Evolutionary conservation across 1,139 yeast genomes (phyloP), one percentile per base, ranked within the genome.

Genomic region (Kodamaea fungicola): DNA sequence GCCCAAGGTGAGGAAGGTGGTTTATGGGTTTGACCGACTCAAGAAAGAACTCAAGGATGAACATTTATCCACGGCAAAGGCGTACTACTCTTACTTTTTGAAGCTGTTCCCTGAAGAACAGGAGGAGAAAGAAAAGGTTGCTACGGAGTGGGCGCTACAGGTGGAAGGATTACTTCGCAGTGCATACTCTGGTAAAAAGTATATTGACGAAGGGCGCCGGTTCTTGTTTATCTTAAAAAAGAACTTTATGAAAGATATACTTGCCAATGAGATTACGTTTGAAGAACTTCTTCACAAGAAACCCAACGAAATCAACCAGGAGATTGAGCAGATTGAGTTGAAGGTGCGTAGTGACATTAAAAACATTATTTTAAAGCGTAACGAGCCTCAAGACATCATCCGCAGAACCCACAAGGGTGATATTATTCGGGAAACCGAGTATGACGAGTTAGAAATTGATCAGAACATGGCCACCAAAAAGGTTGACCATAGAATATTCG

Each of bases 361-460:
- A 24, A 49, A 49, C 28, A 49, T 49, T 34, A 49, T 49, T 22
- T 39, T 49, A 28, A 46, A 44, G 4, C 42, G 43, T 22, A 47
- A 45, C 28, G 51, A 47, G 28, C 50, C 51, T 3, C 40, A 45
- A n/a, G 51, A 49, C 24, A 47, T 49, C 10, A 79, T 86, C 39
- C 71, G 89, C 47, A 68, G 87, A 50, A 86, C 95, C 2, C 95
- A 86, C 54, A 86, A 84, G 55, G 96, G 96, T 23, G 96, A 88
- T 44, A 92, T 86, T 50, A 59, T 84, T 29, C 30, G 53, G 19
- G 53, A 49, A 37, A 47, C 71, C 36, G 60, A 61, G 27, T 54
- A 59, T 34, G 52, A 56, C 25, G 54, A 49, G 8, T 59, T 54
- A 19, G 62, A 58, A 9, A 55, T 57, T 30, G 67, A 63, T 34